phyloP scores from a whole-genome alignment of 257 asterid genomes.

The Solanum dulcamara region DNA sequence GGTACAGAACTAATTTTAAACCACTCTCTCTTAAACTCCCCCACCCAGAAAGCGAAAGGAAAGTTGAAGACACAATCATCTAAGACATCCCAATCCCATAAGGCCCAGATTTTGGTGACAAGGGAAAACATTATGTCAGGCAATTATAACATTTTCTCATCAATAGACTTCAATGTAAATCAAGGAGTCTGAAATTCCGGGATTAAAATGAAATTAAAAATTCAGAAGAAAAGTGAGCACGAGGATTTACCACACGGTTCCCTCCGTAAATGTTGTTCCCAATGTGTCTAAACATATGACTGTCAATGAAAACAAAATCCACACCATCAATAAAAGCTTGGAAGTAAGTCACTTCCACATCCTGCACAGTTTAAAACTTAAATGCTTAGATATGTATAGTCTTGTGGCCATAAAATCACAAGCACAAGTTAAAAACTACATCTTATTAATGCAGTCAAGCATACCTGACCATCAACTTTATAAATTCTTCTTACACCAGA shows the following conservation, averaged over 20 bases:
- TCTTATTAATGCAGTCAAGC: neutral
- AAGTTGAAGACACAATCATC: neutral
- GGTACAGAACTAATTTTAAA: neutral
- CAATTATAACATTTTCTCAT: neutral
- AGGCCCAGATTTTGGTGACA: neutral
- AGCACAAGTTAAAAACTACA: neutral
- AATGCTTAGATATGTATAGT: neutral
- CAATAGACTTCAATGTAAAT: neutral
- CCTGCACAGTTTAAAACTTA: slow-evolving; percentile 37
- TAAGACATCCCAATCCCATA: neutral
- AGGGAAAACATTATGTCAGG: neutral
- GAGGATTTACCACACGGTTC: slow-evolving; percentile 49
- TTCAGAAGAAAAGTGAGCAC: neutral
- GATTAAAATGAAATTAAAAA: neutral
- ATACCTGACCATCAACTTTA: slow-evolving; percentile 82
- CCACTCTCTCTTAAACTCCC: neutral
- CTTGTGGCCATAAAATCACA: neutral
- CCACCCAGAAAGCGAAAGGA: neutral
- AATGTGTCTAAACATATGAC: slow-evolving; percentile 43
- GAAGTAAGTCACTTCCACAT: slow-evolving; percentile 78
- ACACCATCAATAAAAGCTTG: slow-evolving; percentile 90
- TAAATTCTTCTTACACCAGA: slow-evolving; percentile 65
- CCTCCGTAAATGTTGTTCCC: slow-evolving; percentile 78
- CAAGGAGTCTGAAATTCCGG: neutral
- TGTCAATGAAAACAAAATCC: slow-evolving; percentile 84